A percentile compares a stretch with the other conserved stretches of the same genome.
phyloP scores from a whole-genome alignment of 208 protist species.

The Acanthamoeba triangularis region DNA sequence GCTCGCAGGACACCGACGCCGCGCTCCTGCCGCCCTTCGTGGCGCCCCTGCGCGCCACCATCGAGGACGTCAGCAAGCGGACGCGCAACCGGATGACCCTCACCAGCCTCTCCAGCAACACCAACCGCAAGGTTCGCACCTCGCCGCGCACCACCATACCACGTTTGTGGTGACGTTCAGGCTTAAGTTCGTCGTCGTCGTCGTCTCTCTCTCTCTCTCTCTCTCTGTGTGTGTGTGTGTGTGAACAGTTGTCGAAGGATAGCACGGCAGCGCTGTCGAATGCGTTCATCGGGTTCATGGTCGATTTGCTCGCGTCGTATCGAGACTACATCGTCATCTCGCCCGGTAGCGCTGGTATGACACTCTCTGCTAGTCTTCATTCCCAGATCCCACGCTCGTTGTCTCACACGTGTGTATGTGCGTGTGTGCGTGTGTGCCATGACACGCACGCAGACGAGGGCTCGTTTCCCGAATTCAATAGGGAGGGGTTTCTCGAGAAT shows the following conservation, averaged over 20 bases:
- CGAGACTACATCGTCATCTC: constrained; percentile 65
- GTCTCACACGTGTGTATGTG: neutral
- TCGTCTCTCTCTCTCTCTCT: too few relatives aligned
- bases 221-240: neutral
- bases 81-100: constrained; percentile 33
- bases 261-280: constrained; percentile 32
- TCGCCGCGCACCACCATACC: neutral
- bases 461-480: neutral
- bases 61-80: constrained; percentile 65
- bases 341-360: neutral
- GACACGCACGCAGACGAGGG: neutral
- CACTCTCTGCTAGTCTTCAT: neutral
- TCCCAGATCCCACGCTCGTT: neutral
- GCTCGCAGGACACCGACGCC: neutral
- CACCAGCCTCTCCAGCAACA: neutral
- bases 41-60: constrained; percentile 55
- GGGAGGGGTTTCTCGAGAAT: constrained; percentile 17
- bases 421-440: neutral
- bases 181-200: neutral
- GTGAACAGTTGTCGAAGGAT: constrained; percentile 21
- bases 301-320: constrained; percentile 65
- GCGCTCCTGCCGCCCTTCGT: constrained; percentile 67
- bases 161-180: neutral
- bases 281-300: constrained; percentile 77
- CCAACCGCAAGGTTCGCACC: constrained; percentile 28